Evolutionary conservation across 176 grass and related monocot genomes (phyloP).

Genomic region (Oryza australiensis): DNA sequence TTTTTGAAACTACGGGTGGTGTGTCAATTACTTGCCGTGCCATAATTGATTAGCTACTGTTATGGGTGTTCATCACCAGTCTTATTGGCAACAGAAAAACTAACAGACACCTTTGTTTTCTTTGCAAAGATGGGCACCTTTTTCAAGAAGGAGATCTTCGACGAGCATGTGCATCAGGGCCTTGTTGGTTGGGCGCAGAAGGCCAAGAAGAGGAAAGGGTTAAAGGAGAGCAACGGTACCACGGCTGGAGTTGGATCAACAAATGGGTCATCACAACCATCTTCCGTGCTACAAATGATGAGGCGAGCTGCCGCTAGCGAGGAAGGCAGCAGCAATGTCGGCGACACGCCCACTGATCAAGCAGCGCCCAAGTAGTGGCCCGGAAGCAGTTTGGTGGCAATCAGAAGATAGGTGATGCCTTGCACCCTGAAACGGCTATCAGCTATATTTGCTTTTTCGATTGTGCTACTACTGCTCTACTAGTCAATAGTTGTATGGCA

Average conservation of each 20-base stretch:
- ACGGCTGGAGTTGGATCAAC: background rate
- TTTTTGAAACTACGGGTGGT: no score
- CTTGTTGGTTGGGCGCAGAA: constrained; percentile 69
- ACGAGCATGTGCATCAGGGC: constrained; percentile 76
- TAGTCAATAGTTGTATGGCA: background rate
- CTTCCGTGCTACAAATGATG: constrained; percentile 12
- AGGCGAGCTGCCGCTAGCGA: constrained; percentile 28
- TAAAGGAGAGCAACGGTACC: background rate
- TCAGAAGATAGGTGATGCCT: no score
- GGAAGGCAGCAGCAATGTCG: constrained; percentile 10
- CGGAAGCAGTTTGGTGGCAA: no score
- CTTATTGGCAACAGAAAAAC: background rate
- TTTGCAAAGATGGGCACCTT: constrained; percentile 72
- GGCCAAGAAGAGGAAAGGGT: constrained; percentile 51
- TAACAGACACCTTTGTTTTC: background rate
- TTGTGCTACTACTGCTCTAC: background rate
- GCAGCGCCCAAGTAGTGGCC: background rate
- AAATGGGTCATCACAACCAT: background rate
- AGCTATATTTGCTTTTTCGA: background rate
- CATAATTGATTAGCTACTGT: background rate
- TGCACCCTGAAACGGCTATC: background rate
- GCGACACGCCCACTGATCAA: background rate
- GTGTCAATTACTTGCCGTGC: background rate
- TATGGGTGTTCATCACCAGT: background rate
- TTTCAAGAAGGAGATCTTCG: constrained; percentile 85